Evolutionary conservation across 305 asterid genomes (phyloP), one percentile per base, ranked within the genome.

Genomic region (Ajuga reptans): DNA sequence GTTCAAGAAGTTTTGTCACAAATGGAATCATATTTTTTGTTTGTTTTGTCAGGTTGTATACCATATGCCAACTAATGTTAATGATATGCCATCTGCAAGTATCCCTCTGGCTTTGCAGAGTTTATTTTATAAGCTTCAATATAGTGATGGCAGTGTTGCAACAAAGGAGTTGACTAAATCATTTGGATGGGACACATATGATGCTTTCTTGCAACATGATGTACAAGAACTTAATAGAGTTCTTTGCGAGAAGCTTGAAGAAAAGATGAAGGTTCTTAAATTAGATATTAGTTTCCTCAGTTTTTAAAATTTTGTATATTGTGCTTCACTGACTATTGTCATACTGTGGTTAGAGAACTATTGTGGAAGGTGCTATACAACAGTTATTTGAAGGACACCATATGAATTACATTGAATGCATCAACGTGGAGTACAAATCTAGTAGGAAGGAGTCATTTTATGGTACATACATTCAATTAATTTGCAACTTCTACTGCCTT

Each of bases 71-170:
- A 83, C 88, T 33, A 76, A 76, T 63, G 82, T 76, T 51, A 71
- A 78, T 78, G 84, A 85, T 51, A 65, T 81, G 81, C 87, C 84
- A 59, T 79, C 91, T 50, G 81, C 80, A 62, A 83, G 85, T 65
- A 85, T 85, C 75, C 73, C 91, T 60, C 72, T 83, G 70, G 91
- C 91, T 64, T 79, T 85, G 57, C 91, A 83, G 83, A 81, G 86
- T 72, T 74, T 85, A 78, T 85, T 83, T 72, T 78, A 71, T 75
- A 77, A 85, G 84, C 91, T 85, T 74, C 88, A 85, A 53, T 81
- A 79, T 68, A 74, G 82, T 55, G 87, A 82, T 17, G 71, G 45
- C 62, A 80, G 84, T 70, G 82, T 78, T 58, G 78, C 84, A 7
- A 83, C 88, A 51, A 78, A 81, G 79, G 91, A 85, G 81, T 63